Evolutionary conservation across 768 basidiomycete genomes (phyloP).

Genomic region (Phylloporus sp.): DNA sequence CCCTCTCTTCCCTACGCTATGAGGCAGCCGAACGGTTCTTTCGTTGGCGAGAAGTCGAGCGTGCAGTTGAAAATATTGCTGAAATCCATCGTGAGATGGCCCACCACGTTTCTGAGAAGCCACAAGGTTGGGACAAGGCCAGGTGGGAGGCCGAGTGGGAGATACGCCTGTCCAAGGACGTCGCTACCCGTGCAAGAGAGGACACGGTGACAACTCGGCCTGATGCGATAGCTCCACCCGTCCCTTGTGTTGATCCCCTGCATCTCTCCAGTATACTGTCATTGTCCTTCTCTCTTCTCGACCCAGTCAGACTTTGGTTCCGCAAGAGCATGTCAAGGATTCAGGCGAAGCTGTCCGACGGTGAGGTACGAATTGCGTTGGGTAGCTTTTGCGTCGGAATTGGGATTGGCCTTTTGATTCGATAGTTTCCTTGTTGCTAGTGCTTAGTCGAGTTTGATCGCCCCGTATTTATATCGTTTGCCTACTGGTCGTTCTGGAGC

Average conservation of each 20-base stretch:
- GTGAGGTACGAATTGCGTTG: constrained; percentile 31
- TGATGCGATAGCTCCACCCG: constrained; percentile 10
- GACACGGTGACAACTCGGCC: constrained; percentile 26
- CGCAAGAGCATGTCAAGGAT: constrained; percentile 18
- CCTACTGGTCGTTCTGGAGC: neutral
- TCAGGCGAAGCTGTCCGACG: constrained; percentile 24
- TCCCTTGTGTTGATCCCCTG: constrained; percentile 53
- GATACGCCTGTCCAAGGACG: constrained; percentile 53
- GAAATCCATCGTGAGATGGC: constrained; percentile 25
- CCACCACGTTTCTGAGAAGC: constrained; percentile 18
- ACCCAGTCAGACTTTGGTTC: constrained; percentile 36
- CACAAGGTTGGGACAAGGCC: constrained; percentile 50
- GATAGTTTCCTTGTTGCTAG: neutral
- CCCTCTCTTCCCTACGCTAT: constrained; percentile 47
- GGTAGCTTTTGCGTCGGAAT: constrained; percentile 44
- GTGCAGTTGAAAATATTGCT: constrained; percentile 44
- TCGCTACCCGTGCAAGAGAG: constrained; percentile 46
- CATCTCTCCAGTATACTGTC: constrained; percentile 60
- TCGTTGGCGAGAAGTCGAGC: constrained; percentile 67
- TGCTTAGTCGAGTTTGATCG: no score
- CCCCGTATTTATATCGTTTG: neutral
- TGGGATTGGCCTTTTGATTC: constrained; percentile 35
- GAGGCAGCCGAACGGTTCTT: constrained; percentile 69
- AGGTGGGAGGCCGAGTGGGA: constrained; percentile 69
- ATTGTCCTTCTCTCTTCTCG: constrained; percentile 57